Evolutionary conservation across 257 asterid species (phyloP), one percentile per base, ranked within the genome.

Genomic region (Petunia axillaris): DNA sequence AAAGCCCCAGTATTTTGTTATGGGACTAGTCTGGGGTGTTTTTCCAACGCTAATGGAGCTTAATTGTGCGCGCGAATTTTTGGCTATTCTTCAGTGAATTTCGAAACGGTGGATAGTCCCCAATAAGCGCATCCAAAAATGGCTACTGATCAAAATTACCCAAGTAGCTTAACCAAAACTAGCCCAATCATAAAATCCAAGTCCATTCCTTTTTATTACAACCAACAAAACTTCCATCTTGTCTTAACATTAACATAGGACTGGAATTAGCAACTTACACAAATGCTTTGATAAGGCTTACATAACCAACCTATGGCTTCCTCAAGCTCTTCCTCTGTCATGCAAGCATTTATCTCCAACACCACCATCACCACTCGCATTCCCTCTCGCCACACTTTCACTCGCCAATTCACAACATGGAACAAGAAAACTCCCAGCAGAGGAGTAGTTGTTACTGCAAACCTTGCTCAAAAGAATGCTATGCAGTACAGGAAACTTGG

Each of bases 401-500:
- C 5, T 4, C 44, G 58, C 76, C 76, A 15, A 15, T 50, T 68
- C 11, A 4, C 80, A 3, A 13, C 71, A 41, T 1, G 57, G 3
- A 50, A 35, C 35, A 50, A 57, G 46, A 50, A 50, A 10, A 59
- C 39, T 59, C 25, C 0, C 10, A 73, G 62, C 62, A 6, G 25
- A 25, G 16, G 46, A 9, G 8, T 16, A 35, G 43, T 53, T 2
- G 77, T 79, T 35, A 37, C 62, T 10, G 83, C 83, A n/a, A 81
- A 81, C 48, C 80, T 62, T 16, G 83, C 80, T 2, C 87, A 77
- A 79, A 82, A 84, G 76, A 79, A 79, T 60, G 82, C 92, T 3
- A 77, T 95, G 86, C 81, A 89, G 83, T 95, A 91, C 82, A 88
- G 81, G 82, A 93, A 91, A 71, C 96, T 95, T 63, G 99, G 98